Evolutionary conservation across 2,329 filamentous ascomycete genomes (phyloP), one percentile per base, ranked within the genome.

Genomic region (Aspergillus glaucus): DNA sequence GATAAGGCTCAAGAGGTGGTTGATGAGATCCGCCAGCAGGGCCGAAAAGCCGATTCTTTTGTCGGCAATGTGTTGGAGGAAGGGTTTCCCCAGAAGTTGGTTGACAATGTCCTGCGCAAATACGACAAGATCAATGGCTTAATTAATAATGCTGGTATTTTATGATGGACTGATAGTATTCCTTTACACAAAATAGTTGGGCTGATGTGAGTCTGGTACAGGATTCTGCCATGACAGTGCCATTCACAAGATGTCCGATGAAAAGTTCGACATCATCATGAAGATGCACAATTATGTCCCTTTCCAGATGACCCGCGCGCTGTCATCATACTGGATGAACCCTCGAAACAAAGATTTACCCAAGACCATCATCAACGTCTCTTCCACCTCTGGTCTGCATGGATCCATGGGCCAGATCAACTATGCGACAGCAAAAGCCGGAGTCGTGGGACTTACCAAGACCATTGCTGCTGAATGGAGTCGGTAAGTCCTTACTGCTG

Each of bases 381-480:
- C 72, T 41, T 75, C 70, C 14, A 79, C 76, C 2, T 74, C 70
- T 8, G 76, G 76, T n/a, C 55, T 78, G 6, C 68, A 79, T 57
- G 76, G 76, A 30, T 76, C 78, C 46, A 75, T 75, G 4, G 76
- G 76, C 10, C 76, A 79, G 58, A 74, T 75, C 48, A 79, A 79
- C 66, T 78, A 78, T 56, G 68, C 75, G 17, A 65, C 76, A 9
- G 76, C 75, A 14, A 79, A 79, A 62, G 75, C 76, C 15, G 76
- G 76, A 22, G 70, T 79, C 4, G 68, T 68, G 4, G 76, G 76
- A 15, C 63, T 79, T 22, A 77, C 75, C 42, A 79, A 79, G 61
- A 76, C 76, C 4, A 75, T 79, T 55, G 76, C 76, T 0, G 75
- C 78, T 5, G 76, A 79, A 65, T 79, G 76, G 76, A 75, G 76